Conservation (phyloP, 2,329 filamentous ascomycete genomes). For the Monilinia laxa region DNA sequence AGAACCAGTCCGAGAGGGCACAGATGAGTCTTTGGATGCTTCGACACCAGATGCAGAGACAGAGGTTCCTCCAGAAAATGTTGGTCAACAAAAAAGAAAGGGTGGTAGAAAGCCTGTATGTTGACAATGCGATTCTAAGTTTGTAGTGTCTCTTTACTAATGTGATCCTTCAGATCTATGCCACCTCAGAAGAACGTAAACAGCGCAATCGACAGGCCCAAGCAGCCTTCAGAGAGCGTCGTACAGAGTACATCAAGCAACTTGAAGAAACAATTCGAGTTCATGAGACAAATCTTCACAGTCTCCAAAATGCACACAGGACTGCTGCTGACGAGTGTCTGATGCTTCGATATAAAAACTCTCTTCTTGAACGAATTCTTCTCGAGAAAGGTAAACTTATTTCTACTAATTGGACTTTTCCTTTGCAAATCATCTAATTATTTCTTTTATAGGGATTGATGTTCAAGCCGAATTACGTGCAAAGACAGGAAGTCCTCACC, state of each 20-base stretch:
- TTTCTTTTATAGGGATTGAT: constrained; percentile 73
- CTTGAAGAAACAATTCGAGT: constrained; percentile 95
- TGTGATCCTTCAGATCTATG: constrained; percentile 72
- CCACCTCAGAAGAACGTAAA: constrained; percentile 96
- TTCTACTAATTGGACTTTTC: background rate
- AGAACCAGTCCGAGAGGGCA: constrained; percentile 56
- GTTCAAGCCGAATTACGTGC: constrained; percentile 92
- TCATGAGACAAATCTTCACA: constrained; percentile 91
- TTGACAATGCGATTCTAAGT: constrained; percentile 33
- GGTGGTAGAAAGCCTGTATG: constrained; percentile 94
- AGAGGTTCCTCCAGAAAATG: constrained; percentile 47
- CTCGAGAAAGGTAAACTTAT: constrained; percentile 78
- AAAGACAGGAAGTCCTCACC: constrained; percentile 84
- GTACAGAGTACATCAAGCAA: constrained; percentile 99
- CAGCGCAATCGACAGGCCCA: constrained; percentile 96
- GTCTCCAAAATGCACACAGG: constrained; percentile 88
- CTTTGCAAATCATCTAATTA: constrained; percentile 25
- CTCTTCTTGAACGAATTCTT: constrained; percentile 88
- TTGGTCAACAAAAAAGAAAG: constrained; percentile 80
- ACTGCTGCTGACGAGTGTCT: constrained; percentile 94
- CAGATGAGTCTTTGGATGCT: constrained; percentile 57
- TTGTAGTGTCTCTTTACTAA: constrained; percentile 28
- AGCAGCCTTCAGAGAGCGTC: constrained; percentile 92
- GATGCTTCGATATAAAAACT: constrained; percentile 99
- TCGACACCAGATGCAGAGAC: constrained; percentile 57